Percentiles rank a stretch among this genome's conserved stretches.
Evolutionary conservation across 2,329 filamentous ascomycete genomes (phyloP).

Genomic region (Colletotrichum phormii): DNA sequence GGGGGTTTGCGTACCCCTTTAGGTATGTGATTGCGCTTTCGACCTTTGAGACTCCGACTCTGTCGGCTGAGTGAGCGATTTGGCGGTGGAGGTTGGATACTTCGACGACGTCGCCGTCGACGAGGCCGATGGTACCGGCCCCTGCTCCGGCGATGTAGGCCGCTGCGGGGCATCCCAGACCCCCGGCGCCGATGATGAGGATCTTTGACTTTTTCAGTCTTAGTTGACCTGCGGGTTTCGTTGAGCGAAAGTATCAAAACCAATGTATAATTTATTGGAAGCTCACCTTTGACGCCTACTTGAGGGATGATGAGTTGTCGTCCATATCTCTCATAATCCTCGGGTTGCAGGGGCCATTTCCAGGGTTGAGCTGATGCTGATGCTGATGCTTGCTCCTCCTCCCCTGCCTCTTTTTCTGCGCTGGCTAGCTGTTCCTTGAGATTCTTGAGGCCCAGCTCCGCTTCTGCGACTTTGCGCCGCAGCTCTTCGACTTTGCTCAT

Average conservation of each 20-base stretch:
- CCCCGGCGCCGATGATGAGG: constrained; percentile 87
- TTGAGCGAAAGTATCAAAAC: constrained; percentile 4
- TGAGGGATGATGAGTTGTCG: constrained; percentile 90
- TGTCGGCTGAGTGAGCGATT: constrained; percentile 79
- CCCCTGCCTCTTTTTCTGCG: constrained; percentile 47
- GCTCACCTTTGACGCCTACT: constrained; percentile 78
- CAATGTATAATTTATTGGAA: not conserved
- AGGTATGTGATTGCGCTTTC: constrained; percentile 77
- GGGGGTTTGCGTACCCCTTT: constrained; percentile 55
- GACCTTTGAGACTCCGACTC: constrained; percentile 83
- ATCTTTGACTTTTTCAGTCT: constrained; percentile 77
- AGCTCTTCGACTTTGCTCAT: constrained; percentile 57
- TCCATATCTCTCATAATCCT: constrained; percentile 89
- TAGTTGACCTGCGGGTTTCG: constrained; percentile 72
- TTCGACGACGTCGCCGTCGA: constrained; percentile 91
- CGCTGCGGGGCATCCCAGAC: constrained; percentile 90
- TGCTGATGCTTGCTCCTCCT: constrained; percentile 14
- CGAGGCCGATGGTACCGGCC: constrained; percentile 83
- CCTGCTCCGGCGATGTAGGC: constrained; percentile 94
- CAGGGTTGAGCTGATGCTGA: constrained; percentile 39
- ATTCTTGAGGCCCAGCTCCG: constrained; percentile 60
- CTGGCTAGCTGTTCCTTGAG: constrained; percentile 58
- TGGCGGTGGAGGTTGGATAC: constrained; percentile 93
- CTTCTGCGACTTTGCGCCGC: constrained; percentile 57
- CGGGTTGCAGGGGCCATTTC: constrained; percentile 76